Conservation (phyloP, 2,329 filamentous ascomycete genomes). For the Atkinsonella hypoxylon region DNA sequence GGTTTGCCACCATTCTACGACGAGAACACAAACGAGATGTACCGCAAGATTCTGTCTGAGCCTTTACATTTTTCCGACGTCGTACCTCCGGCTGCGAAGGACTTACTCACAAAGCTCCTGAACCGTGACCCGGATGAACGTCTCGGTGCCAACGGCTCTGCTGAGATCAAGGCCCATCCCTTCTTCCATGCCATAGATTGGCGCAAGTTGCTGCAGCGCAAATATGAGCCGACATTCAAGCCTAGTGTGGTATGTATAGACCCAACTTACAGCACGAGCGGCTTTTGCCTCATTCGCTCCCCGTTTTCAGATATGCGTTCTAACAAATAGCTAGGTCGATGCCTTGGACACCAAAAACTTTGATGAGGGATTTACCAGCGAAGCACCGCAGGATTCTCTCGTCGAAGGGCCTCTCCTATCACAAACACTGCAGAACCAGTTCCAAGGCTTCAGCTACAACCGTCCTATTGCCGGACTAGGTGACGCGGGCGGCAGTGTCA, state of each 20-base stretch:
- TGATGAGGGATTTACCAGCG: constrained; percentile 80
- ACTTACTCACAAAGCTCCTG: constrained; percentile 78
- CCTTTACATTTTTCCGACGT: constrained; percentile 93
- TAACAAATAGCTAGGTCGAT: constrained; percentile 44
- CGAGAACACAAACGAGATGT: constrained; percentile 99
- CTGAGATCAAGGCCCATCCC: constrained; percentile 96
- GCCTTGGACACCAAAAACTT: constrained; percentile 90
- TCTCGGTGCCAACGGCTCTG: constrained; percentile 83
- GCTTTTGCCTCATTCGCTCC: no score
- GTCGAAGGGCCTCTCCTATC: constrained; percentile 86
- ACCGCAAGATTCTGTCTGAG: constrained; percentile 94
- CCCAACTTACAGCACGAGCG: no score
- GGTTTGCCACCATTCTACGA: constrained; percentile 96
- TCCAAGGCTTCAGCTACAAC: constrained; percentile 95
- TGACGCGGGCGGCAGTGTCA: constrained; percentile 87
- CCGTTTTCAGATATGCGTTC: background rate
- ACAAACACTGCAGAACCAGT: constrained; percentile 94
- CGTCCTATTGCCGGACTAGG: constrained; percentile 85
- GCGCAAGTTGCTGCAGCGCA: constrained; percentile 92
- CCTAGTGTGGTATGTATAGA: constrained; percentile 72
- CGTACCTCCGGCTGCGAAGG: constrained; percentile 84
- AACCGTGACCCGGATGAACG: constrained; percentile 86
- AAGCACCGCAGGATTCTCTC: constrained; percentile 82
- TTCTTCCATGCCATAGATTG: constrained; percentile 99
- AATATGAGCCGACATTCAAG: constrained; percentile 97